phyloP scores from a whole-genome alignment of 1,284 basidiomycete genomes.

The Fereydounia khargensis region DNA sequence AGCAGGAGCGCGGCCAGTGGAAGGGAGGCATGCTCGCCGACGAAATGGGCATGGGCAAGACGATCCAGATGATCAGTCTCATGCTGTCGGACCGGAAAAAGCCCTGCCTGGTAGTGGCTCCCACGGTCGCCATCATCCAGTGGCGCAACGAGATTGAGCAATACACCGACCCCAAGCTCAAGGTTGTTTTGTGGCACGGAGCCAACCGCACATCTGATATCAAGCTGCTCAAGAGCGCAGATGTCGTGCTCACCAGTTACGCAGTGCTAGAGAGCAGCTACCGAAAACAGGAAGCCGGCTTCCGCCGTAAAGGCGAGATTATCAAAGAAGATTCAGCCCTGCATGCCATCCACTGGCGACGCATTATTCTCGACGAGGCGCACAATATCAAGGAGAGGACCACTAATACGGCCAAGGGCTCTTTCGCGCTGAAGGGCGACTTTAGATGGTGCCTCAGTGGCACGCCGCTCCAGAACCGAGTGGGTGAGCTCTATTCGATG shows the following conservation, averaged over 20 bases:
- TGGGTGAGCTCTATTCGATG: conserved; percentile 95
- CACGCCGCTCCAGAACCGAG: conserved; percentile 77
- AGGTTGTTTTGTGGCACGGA: conserved; percentile 89
- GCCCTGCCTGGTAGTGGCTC: conserved; percentile 85
- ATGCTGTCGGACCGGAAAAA: conserved; percentile 74
- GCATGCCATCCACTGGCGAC: conserved; percentile 82
- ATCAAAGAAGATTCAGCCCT: conserved; percentile 85
- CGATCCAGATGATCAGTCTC: conserved; percentile 92
- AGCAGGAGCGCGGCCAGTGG: conserved; percentile 87
- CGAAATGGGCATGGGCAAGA: conserved; percentile 93
- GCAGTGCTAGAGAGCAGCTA: conserved; percentile 88
- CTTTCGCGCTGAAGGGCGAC: conserved; percentile 79
- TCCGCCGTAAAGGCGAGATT: conserved; percentile 78
- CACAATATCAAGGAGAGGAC: conserved; percentile 86
- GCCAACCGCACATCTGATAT: conserved; percentile 63
- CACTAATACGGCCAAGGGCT: conserved; percentile 93
- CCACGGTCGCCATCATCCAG: conserved; percentile 94
- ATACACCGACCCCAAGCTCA: conserved; percentile 59
- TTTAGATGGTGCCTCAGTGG: conserved; percentile 96
- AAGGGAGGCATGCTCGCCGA: conserved; percentile 90
- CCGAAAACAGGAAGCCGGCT: conserved; percentile 87
- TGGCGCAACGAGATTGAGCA: conserved; percentile 90
- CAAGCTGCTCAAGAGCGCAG: conserved; percentile 74
- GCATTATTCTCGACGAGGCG: conserved; percentile 84
- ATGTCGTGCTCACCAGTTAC: conserved; percentile 67